phyloP scores from a whole-genome alignment of 192 early-diverging fungal species.

The Gaertneriomyces semiglobifer region DNA sequence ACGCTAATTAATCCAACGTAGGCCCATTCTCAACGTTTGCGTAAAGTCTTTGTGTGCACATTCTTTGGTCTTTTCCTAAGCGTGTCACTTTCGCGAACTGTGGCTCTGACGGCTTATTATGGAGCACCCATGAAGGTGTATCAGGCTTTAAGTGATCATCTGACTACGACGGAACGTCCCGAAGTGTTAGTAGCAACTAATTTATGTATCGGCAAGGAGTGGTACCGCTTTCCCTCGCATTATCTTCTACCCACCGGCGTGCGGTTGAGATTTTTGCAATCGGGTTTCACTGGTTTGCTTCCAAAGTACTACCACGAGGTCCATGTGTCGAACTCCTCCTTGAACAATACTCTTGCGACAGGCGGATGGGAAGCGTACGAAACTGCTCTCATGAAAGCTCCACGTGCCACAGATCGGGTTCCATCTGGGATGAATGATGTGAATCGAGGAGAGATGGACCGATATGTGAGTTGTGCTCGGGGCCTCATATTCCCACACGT shows the following conservation, averaged over 20 bases:
- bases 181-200: conserved; percentile 26
- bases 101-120: conserved; percentile 70
- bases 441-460: conserved; percentile 58
- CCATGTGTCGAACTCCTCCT: no score
- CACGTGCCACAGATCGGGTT: conserved; percentile 33
- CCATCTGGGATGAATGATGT: conserved; percentile 62
- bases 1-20: no score
- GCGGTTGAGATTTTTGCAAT: conserved; percentile 66
- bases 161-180: neutral
- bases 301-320: conserved; percentile 73
- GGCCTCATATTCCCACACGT: neutral
- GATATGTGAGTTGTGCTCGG: conserved; percentile 50
- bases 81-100: conserved; percentile 54
- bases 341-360: no score
- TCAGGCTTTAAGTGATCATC: neutral
- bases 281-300: conserved; percentile 73
- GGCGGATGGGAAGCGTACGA: neutral
- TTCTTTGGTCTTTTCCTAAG: conserved; percentile 15
- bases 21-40: no score
- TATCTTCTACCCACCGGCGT: conserved; percentile 80
- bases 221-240: conserved; percentile 91
- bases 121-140: conserved; percentile 70
- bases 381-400: conserved; percentile 8
- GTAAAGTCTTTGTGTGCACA: neutral
- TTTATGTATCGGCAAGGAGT: conserved; percentile 89